A percentile compares a stretch with the other conserved stretches of the same genome.
phyloP scores from a whole-genome alignment of 169 alveolate genomes.

The Plasmodium ovale region DNA sequence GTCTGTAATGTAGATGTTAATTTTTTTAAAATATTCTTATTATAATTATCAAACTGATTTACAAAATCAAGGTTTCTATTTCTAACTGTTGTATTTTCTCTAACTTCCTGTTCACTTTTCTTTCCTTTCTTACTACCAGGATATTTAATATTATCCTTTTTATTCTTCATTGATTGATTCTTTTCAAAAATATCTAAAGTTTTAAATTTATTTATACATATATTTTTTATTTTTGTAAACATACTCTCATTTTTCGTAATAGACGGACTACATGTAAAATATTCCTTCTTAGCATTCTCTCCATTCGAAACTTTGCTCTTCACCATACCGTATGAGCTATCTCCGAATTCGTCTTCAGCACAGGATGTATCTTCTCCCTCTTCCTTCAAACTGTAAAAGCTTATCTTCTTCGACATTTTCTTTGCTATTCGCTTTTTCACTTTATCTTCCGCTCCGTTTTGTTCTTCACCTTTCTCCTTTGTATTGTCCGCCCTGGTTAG shows the following conservation, averaged over 20 bases:
- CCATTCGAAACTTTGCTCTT: too few species aligned
- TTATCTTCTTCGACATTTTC: conserved; percentile 21
- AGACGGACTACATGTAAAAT: conserved; percentile 28
- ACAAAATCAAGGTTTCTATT: conserved; percentile 36
- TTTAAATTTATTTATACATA: conserved; percentile 20
- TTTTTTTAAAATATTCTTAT: conserved; percentile 54
- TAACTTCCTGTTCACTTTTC: background rate
- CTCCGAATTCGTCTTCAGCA: too few species aligned
- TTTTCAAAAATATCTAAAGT: conserved; percentile 11
- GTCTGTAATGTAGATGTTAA: conserved; percentile 46
- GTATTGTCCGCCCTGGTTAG: background rate
- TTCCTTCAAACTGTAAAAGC: conserved; percentile 57
- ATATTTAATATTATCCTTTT: background rate
- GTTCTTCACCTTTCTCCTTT: background rate
- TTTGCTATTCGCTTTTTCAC: too few species aligned
- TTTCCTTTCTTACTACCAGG: background rate
- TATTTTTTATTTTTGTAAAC: conserved; percentile 26
- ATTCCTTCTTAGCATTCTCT: conserved; percentile 22
- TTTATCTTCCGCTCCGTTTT: conserved; percentile 6
- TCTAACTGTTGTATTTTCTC: conserved; percentile 3
- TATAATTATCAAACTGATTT: conserved; percentile 57
- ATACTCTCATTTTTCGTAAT: conserved; percentile 23
- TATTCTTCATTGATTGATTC: background rate
- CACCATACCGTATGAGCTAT: conserved; percentile 23
- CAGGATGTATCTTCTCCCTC: conserved; percentile 21